A percentile compares a stretch with the other conserved stretches of the same genome.
These are phyloP conservation scores for Pogostemon cablin DNA, from an alignment of 257 asterid genomes.

Conservation along the genomic window DNA sequence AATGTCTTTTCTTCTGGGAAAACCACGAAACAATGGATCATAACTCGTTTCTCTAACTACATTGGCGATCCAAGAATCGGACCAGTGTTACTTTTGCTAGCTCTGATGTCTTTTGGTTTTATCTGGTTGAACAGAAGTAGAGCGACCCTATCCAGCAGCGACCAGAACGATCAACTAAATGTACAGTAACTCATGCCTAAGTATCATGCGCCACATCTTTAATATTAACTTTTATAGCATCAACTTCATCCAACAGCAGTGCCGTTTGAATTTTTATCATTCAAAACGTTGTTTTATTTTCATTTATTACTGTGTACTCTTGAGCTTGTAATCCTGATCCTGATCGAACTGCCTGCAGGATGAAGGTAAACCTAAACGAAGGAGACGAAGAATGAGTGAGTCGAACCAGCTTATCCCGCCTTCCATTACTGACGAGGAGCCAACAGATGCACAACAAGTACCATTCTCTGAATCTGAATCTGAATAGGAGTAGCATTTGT, in stretches of 20 bases:
- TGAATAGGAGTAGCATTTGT: slow-evolving; percentile 41
- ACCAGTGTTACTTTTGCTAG: slow-evolving; percentile 76
- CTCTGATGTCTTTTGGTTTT: slow-evolving; percentile 69
- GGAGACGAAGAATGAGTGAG: slow-evolving; percentile 44
- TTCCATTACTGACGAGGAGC: slow-evolving; percentile 69
- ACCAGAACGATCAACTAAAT: slow-evolving; percentile 42
- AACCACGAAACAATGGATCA: slow-evolving; percentile 46
- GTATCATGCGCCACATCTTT: neutral
- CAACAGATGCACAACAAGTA: slow-evolving; percentile 63
- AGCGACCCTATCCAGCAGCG: slow-evolving; percentile 39
- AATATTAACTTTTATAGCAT: too few species aligned
- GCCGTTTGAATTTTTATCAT: neutral
- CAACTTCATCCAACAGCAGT: neutral
- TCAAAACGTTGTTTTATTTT: neutral
- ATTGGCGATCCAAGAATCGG: slow-evolving; percentile 87
- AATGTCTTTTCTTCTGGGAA: slow-evolving; percentile 51
- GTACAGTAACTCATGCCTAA: slow-evolving; percentile 35
- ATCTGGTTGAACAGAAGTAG: slow-evolving; percentile 71
- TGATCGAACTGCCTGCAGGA: slow-evolving; percentile 45
- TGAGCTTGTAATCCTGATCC: neutral
- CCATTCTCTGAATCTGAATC: slow-evolving; percentile 72
- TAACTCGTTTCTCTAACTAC: slow-evolving; percentile 44
- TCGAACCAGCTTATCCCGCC: slow-evolving; percentile 67
- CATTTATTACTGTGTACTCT: neutral
- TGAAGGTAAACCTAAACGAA: slow-evolving; percentile 39